phyloP scores from a whole-genome alignment of 305 asterid genomes.

The Fraxinus albicans region DNA sequence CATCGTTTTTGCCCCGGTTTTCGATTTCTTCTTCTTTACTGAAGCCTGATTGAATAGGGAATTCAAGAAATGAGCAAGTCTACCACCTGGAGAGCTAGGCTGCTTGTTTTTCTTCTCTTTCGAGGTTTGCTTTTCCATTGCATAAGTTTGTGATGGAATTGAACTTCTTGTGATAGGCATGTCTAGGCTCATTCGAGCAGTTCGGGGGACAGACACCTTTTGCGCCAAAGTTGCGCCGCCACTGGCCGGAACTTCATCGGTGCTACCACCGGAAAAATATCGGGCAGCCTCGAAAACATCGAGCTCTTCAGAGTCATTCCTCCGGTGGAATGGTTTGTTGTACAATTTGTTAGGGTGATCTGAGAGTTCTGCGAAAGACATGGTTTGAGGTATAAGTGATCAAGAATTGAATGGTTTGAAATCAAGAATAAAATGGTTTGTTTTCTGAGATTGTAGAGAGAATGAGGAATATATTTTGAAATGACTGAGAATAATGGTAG shows the following conservation, averaged over 20 bases:
- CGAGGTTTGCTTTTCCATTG: constrained; percentile 34
- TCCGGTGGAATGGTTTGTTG: constrained; percentile 48
- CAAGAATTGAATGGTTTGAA: constrained; percentile 10
- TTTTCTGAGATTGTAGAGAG: constrained; percentile 22
- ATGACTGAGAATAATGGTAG: constrained; percentile 36
- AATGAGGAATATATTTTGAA: constrained; percentile 15
- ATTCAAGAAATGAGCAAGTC: constrained; percentile 44
- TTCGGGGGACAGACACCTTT: constrained; percentile 21
- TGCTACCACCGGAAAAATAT: constrained; percentile 57
- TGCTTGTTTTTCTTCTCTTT: constrained; percentile 46
- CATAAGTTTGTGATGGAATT: constrained; percentile 22
- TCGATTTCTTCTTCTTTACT: constrained; percentile 38
- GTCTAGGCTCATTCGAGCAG: constrained; percentile 69
- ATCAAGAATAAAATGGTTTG: constrained; percentile 8
- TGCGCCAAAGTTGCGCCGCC: constrained; percentile 5
- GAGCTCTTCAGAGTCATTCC: constrained; percentile 65
- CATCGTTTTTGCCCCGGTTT: background rate
- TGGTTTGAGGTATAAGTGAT: constrained; percentile 5
- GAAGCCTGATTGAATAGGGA: constrained; percentile 39
- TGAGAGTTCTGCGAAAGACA: constrained; percentile 29
- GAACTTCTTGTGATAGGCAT: constrained; percentile 37
- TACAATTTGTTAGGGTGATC: constrained; percentile 24
- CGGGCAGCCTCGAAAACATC: constrained; percentile 84
- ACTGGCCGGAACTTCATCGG: constrained; percentile 30
- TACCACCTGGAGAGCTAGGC: constrained; percentile 55